Conservation (phyloP, 2,329 filamentous ascomycete species). For the Exophiala oligosperma region DNA sequence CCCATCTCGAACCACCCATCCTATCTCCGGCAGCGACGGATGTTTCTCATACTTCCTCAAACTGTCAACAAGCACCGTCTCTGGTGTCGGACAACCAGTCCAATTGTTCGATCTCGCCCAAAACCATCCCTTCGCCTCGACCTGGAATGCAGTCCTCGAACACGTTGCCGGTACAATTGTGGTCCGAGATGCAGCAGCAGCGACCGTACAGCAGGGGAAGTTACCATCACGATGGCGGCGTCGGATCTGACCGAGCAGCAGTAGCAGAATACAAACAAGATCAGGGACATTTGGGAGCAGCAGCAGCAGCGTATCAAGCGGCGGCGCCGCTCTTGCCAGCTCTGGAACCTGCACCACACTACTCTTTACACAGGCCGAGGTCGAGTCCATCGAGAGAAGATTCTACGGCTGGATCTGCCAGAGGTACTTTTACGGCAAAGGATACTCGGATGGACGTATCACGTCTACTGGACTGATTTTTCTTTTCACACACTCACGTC, state of each 20-base stretch:
- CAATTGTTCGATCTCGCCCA: constrained; percentile 61
- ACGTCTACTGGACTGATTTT: constrained; percentile 16
- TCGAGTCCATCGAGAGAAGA: not conserved
- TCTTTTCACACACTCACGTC: not conserved
- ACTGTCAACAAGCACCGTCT: constrained; percentile 62
- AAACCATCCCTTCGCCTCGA: constrained; percentile 43
- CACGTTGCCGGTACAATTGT: constrained; percentile 29
- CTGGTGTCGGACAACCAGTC: constrained; percentile 70
- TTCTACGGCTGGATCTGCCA: not conserved
- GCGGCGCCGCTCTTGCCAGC: not conserved
- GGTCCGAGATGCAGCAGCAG: constrained; percentile 9
- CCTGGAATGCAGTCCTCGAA: constrained; percentile 40
- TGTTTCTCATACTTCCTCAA: constrained; percentile 56
- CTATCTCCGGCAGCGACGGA: constrained; percentile 66
- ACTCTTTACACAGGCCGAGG: not conserved
- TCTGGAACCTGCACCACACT: not conserved
- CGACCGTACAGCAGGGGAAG: constrained; percentile 1
- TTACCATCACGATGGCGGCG: not conserved
- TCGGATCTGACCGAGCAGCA: not conserved
- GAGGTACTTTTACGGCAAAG: constrained; percentile 1
- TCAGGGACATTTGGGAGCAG: not conserved
- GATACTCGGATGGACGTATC: constrained; percentile 24
- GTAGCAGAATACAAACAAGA: not conserved
- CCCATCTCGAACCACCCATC: constrained; percentile 56
- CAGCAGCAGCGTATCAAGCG: no score